Base-by-base conservation (phyloP, 495 filamentous ascomycete species). In the Aspergillus nanangensis region DNA sequence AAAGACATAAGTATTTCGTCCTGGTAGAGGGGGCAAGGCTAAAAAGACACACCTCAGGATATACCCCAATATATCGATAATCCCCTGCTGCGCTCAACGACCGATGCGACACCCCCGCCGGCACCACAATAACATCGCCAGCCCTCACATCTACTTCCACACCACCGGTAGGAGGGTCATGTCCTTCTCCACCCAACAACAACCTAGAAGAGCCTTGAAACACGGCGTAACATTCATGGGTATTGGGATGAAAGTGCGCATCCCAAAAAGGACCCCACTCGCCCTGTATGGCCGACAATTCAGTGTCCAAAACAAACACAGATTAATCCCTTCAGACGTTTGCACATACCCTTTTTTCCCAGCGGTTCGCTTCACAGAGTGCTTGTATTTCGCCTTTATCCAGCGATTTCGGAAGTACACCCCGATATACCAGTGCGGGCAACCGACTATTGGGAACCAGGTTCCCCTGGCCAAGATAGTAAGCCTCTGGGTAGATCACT, bases 171-270 rank as follows among this genome's bases (percentile, higher is more conserved):
- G 45, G n/a, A 4, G 21, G 20, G 1, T 27, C 25, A 11, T 40
- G 33, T 1, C 44, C 8, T 40, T 47, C 45, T 21, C 45, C 32
- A 17, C 45, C 36, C 3, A 47, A 18, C 5, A 38, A 20, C 20
- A 47, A 25, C 2, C 13, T 39, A 17, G 45, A 47, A 18, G 17
- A n/a, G 23, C 45, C 45, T 33, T 41, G 23, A 1, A 41, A 19
- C 14, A 17, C 5, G 32, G 21, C 45, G 19, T 47, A 47, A 24
- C 45, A 47, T 40, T 47, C 45, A 40, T 47, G 45, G 10, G 35
- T 47, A 24, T 47, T 47, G 35, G 45, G 45, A 33, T 47, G 45
- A 24, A 47, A 47, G 20, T 47, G 45, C n/a, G 45, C 45, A n/a
- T 33, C 35, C 18, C n/a, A 47, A 22, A 40, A 4, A 8, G 45